Conservation (phyloP, 208 protist species). For the Leptomonas pyrrhocoris region DNA sequence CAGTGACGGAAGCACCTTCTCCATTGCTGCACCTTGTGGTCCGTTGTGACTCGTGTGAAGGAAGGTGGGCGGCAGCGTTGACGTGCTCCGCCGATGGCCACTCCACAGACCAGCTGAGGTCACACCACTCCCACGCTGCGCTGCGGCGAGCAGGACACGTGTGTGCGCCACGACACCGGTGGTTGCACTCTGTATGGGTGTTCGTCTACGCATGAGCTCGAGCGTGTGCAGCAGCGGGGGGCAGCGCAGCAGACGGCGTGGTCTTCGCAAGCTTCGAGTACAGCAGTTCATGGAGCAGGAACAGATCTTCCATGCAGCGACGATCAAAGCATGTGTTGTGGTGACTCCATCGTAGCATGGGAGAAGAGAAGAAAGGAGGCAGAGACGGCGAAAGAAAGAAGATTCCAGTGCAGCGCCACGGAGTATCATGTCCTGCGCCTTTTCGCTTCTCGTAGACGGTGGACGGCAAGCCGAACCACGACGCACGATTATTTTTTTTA, state of each 20-base stretch:
- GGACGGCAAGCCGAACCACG: too few species aligned
- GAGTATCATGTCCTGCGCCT: neutral
- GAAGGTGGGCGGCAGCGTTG: too few species aligned
- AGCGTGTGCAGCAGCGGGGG: too few species aligned
- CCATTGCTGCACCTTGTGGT: neutral
- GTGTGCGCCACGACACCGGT: neutral
- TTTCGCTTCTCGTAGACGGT: neutral
- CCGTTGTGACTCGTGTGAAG: neutral
- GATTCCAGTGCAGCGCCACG: too few species aligned
- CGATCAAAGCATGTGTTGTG: too few species aligned
- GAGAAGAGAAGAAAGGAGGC: neutral
- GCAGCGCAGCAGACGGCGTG: too few species aligned
- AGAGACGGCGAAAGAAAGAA: neutral
- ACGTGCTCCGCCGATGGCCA: neutral
- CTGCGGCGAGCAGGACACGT: neutral
- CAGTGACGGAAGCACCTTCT: neutral
- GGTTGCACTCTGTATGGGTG: neutral
- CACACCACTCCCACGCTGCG: neutral
- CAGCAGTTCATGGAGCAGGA: too few species aligned
- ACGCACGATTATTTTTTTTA: neutral
- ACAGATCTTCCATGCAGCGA: too few species aligned
- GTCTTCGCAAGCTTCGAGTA: too few species aligned
- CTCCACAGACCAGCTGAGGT: conserved; percentile 4
- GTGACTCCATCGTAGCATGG: too few species aligned
- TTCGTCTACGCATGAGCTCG: too few species aligned